A percentile compares a stretch with the other conserved stretches of the same genome.
phyloP scores from a whole-genome alignment of 75 land plant genomes.

The Selaginella tamariscina region DNA sequence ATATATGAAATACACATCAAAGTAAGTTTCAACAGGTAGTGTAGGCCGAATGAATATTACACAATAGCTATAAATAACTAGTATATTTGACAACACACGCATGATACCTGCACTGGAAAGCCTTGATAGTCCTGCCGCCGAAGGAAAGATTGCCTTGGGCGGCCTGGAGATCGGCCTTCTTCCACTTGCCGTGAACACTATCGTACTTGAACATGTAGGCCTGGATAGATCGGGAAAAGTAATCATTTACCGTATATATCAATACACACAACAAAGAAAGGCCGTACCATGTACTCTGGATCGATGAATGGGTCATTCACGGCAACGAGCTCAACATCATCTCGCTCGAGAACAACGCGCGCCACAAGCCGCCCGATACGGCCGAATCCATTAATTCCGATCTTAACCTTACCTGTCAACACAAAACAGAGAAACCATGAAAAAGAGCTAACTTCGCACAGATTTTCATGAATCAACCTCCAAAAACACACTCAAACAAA shows the following conservation, averaged over 20 bases:
- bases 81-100: too few species aligned
- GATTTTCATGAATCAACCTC: too few species aligned
- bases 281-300: slow-evolving; percentile 52
- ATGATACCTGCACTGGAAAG: slow-evolving; percentile 55
- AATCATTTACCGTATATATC: not conserved
- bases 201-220: slow-evolving; percentile 99
- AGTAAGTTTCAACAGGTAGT: too few species aligned
- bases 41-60: too few species aligned
- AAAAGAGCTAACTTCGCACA: too few species aligned
- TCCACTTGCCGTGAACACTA: slow-evolving; percentile 59
- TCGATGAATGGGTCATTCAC: slow-evolving; percentile 59
- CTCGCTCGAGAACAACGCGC: slow-evolving; percentile 32
- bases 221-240: too few species aligned
- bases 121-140: slow-evolving; percentile 51
- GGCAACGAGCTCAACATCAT: slow-evolving; percentile 55
- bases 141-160: slow-evolving; percentile 63
- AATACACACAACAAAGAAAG: not conserved
- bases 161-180: slow-evolving; percentile 43
- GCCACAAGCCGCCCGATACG: slow-evolving; percentile 50
- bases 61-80: too few species aligned
- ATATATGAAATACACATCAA: not conserved
- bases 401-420: not conserved
- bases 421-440: too few species aligned
- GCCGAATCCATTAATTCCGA: slow-evolving; percentile 25
- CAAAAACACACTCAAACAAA: too few species aligned